These are phyloP conservation scores for Spiromastix sp. DNA, from an alignment of 2,329 filamentous ascomycete species.

Conservation along the genomic window DNA sequence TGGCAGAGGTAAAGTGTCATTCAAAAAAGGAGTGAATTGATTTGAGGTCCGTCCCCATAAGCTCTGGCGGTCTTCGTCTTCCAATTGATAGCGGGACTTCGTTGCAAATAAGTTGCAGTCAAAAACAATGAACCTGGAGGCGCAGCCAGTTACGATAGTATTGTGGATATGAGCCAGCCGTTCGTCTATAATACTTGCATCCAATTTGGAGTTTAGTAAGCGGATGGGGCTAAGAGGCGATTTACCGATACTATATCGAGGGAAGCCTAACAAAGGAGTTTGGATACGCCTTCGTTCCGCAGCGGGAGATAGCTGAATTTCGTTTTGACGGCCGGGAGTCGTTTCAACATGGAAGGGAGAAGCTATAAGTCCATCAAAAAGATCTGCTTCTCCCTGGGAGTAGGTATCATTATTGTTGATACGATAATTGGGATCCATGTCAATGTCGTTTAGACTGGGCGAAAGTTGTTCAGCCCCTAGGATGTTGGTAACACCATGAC, in stretches of 20 bases:
- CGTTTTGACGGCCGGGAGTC: too few species aligned
- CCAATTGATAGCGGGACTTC: background rate
- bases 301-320: too few species aligned
- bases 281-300: too few species aligned
- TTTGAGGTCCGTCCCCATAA: background rate
- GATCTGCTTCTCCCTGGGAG: too few species aligned
- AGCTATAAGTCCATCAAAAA: too few species aligned
- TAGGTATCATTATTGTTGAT: too few species aligned
- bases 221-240: background rate
- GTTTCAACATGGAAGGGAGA: too few species aligned
- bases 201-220: background rate
- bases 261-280: too few species aligned
- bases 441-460: too few species aligned
- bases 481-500: too few species aligned
- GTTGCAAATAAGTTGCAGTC: background rate
- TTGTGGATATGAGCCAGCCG: background rate
- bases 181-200: background rate
- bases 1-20: background rate
- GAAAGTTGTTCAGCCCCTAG: too few species aligned
- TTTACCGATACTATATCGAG: background rate
- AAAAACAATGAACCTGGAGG: background rate
- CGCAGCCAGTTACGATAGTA: background rate
- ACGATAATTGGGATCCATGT: too few species aligned
- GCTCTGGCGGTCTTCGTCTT: background rate
- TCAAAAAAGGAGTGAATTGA: background rate